A percentile compares a stretch with the other conserved stretches of the same genome.
Conservation (phyloP, 2,329 filamentous ascomycete genomes). For the Ceratocystis smalleyi region DNA sequence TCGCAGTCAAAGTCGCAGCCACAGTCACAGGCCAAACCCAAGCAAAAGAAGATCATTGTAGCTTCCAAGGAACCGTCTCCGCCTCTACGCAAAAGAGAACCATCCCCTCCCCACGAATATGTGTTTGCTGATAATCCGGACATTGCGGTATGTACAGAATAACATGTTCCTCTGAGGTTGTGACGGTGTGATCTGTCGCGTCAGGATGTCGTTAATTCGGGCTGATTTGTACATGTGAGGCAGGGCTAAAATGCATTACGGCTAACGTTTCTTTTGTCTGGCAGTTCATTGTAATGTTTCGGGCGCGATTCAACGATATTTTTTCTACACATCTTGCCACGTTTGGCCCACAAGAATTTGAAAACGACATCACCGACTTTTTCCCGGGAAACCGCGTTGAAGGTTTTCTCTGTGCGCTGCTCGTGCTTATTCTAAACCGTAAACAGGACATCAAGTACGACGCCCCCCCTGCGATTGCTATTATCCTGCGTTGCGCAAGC, state of each 20-base stretch:
- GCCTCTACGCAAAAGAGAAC: conserved; percentile 59
- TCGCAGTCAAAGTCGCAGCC: not conserved
- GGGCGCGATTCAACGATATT: conserved; percentile 76
- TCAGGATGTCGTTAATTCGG: conserved; percentile 23
- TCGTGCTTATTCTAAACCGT: conserved; percentile 79
- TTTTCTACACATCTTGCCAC: conserved; percentile 78
- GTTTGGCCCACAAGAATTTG: conserved; percentile 89
- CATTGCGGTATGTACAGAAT: conserved; percentile 59
- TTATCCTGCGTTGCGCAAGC: not conserved
- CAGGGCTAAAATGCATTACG: not conserved
- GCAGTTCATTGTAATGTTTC: conserved; percentile 97
- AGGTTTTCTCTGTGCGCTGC: conserved; percentile 72
- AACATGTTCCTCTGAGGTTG: conserved; percentile 7
- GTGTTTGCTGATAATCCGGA: conserved; percentile 79
- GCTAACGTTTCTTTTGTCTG: conserved; percentile 23
- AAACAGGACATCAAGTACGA: conserved; percentile 97
- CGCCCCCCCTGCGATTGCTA: conserved; percentile 4
- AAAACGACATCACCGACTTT: conserved; percentile 64
- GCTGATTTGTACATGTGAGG: conserved; percentile 12
- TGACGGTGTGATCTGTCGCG: conserved; percentile 34
- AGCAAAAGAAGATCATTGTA: conserved; percentile 20
- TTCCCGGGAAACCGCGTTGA: conserved; percentile 74
- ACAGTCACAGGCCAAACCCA: not conserved
- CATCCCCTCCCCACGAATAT: conserved; percentile 81
- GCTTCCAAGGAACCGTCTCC: conserved; percentile 40